phyloP scores from a whole-genome alignment of 148 eudicot genomes.

The Pharnaceum exiguum region DNA sequence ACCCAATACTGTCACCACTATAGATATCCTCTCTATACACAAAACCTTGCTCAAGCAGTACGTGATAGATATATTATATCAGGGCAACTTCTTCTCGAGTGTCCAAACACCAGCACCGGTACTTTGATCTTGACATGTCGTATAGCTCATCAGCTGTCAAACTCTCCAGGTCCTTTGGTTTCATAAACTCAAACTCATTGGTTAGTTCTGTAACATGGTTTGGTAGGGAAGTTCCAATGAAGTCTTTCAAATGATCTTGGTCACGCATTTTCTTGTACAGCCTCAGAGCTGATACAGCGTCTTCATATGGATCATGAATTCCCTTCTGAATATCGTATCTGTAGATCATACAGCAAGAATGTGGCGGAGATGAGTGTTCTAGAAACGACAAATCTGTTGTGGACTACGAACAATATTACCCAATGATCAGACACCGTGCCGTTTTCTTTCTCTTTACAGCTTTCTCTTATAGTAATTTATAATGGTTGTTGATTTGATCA shows the following conservation, averaged over 20 bases:
- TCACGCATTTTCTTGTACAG: slow-evolving; percentile 65
- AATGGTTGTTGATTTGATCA: too few relatives aligned
- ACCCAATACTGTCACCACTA: too few relatives aligned
- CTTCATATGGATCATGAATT: slow-evolving; percentile 60
- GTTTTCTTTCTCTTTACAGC: too few relatives aligned
- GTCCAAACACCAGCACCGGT: slow-evolving; percentile 78
- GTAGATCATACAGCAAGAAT: slow-evolving; percentile 10
- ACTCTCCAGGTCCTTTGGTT: slow-evolving; percentile 43
- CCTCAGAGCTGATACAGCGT: slow-evolving; percentile 66
- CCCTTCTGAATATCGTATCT: slow-evolving; percentile 69
- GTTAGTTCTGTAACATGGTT: slow-evolving; percentile 4
- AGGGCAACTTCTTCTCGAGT: slow-evolving; percentile 11
- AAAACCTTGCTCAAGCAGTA: not conserved
- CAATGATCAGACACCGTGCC: too few relatives aligned
- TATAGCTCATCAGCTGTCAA: slow-evolving; percentile 62
- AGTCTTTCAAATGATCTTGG: slow-evolving; percentile 38
- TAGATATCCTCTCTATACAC: slow-evolving; percentile 6
- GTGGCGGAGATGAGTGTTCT: not conserved
- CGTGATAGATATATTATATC: not conserved
- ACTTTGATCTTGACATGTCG: slow-evolving; percentile 54
- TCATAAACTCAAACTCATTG: slow-evolving; percentile 29
- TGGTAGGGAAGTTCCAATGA: slow-evolving; percentile 7
- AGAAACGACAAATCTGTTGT: not conserved
- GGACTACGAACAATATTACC: not conserved
- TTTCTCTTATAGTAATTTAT: too few relatives aligned